These are phyloP conservation scores for Hypoxylon trugodes DNA, from an alignment of 495 filamentous ascomycete species.

Conservation along the genomic window DNA sequence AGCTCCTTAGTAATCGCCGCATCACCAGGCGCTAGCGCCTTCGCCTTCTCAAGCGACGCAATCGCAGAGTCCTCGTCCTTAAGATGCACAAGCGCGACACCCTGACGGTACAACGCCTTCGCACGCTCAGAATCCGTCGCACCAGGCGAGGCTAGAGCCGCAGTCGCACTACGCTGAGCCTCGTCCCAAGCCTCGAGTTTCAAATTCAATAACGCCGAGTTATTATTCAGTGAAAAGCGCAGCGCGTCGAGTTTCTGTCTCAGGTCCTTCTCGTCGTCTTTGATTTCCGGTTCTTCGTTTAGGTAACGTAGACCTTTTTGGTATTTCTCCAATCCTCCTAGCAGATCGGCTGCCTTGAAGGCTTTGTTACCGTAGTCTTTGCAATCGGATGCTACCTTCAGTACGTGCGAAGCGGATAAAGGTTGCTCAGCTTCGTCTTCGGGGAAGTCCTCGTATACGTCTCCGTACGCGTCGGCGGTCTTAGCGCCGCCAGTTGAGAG, in stretches of 20 bases:
- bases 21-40: constrained; percentile 78
- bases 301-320: constrained; percentile 96
- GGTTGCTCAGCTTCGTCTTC: constrained; percentile 70
- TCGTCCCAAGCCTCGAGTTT: constrained; percentile 79
- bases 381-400: constrained; percentile 82
- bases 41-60: constrained; percentile 77
- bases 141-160: constrained; percentile 73
- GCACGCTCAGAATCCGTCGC: constrained; percentile 80
- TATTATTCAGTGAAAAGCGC: constrained; percentile 78
- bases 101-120: constrained; percentile 88
- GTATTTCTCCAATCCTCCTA: constrained; percentile 88
- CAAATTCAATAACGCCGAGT: constrained; percentile 79
- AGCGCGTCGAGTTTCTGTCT: constrained; percentile 72
- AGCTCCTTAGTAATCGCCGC: constrained; percentile 79
- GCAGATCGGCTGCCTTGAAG: constrained; percentile 79
- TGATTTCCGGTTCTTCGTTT: constrained; percentile 82
- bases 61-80: constrained; percentile 90
- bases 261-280: constrained; percentile 73
- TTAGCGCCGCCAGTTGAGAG: constrained; percentile 68
- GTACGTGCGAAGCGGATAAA: constrained; percentile 69
- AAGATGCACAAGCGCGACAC: constrained; percentile 71
- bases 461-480: constrained; percentile 79
- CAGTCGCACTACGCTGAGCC: constrained; percentile 71
- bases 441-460: constrained; percentile 95
- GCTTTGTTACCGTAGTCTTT: constrained; percentile 93